These are phyloP conservation scores for Juncus effusus DNA, from an alignment of 176 grass and related monocot species.

Conservation along the genomic window DNA sequence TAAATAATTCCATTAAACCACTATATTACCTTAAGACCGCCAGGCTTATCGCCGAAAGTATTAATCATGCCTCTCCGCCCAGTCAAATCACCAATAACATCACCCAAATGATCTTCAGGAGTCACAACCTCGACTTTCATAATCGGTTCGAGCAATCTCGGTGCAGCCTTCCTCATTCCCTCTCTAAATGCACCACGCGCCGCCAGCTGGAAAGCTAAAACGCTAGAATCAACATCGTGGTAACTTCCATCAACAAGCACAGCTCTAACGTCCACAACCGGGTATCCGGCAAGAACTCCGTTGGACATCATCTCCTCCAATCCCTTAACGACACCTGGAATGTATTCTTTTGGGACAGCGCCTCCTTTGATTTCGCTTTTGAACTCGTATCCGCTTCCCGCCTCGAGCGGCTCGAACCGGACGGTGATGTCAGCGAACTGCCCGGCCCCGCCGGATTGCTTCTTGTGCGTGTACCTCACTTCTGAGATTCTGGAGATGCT, in stretches of 20 bases:
- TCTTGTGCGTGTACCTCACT: constrained; percentile 84
- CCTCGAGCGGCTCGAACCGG: constrained; percentile 75
- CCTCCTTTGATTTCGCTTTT: constrained; percentile 97
- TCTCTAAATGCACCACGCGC: constrained; percentile 90
- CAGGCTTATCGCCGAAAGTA: constrained; percentile 85
- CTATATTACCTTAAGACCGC: constrained; percentile 81
- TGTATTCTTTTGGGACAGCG: constrained; percentile 86
- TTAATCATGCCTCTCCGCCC: constrained; percentile 95
- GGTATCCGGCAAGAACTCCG: constrained; percentile 88
- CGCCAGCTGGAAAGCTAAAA: constrained; percentile 91
- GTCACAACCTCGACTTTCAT: constrained; percentile 97
- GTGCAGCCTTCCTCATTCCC: constrained; percentile 78
- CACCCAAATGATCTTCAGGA: constrained; percentile 95
- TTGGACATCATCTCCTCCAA: constrained; percentile 88
- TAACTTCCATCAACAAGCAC: constrained; percentile 89
- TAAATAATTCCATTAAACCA: background rate
- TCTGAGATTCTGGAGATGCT: constrained; percentile 90
- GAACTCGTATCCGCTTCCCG: constrained; percentile 95
- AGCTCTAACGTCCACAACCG: constrained; percentile 79
- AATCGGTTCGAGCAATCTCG: constrained; percentile 80
- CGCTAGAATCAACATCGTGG: constrained; percentile 98
- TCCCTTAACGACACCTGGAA: constrained; percentile 95
- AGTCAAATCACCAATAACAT: constrained; percentile 99
- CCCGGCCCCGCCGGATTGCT: constrained; percentile 90
- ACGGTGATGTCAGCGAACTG: constrained; percentile 95